Evolutionary conservation across 2,329 filamentous ascomycete species (phyloP).

Genomic region (Hypoxylon sp.): DNA sequence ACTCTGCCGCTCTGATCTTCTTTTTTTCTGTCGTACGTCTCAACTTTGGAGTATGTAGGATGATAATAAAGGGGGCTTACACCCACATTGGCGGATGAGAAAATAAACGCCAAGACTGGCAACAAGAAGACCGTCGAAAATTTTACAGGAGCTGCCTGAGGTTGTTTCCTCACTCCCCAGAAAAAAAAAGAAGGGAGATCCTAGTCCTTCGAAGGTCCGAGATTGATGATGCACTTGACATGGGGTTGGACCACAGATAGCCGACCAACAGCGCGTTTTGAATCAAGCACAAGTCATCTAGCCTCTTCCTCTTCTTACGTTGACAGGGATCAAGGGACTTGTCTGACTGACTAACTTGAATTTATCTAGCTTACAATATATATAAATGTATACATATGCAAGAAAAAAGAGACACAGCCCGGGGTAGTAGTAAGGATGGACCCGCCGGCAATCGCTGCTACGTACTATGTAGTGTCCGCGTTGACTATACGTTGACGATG

Average conservation of each 20-base stretch:
- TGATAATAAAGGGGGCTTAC: constrained; percentile 34
- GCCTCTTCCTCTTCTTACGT: constrained; percentile 18
- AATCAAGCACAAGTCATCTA: constrained; percentile 28
- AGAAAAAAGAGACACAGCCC: constrained; percentile 21
- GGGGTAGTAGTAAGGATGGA: constrained; percentile 38
- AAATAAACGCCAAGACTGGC: constrained; percentile 33
- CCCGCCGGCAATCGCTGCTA: constrained; percentile 33
- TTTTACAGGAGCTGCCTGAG: constrained; percentile 3
- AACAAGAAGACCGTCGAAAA: constrained; percentile 18
- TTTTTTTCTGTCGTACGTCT: constrained; percentile 11
- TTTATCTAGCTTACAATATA: constrained; percentile 19
- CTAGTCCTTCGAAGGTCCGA: constrained; percentile 32
- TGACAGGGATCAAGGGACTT: constrained; percentile 27
- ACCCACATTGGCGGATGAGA: constrained; percentile 20
- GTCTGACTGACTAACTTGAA: constrained; percentile 28
- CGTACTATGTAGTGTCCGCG: background rate
- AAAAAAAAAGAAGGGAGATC: constrained; percentile 16
- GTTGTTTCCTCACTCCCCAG: constrained; percentile 9
- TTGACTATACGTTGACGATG: no score
- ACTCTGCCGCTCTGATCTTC: constrained; percentile 21
- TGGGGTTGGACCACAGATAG: constrained; percentile 40
- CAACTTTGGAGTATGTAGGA: constrained; percentile 15
- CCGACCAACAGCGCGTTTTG: constrained; percentile 33
- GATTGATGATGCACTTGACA: constrained; percentile 39
- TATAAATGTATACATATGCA: constrained; percentile 24